A percentile compares a stretch with the other conserved stretches of the same genome.
These are phyloP conservation scores for Thermothelomyces thermophilus DNA, from an alignment of 2,329 filamentous ascomycete species.

Conservation along the genomic window DNA sequence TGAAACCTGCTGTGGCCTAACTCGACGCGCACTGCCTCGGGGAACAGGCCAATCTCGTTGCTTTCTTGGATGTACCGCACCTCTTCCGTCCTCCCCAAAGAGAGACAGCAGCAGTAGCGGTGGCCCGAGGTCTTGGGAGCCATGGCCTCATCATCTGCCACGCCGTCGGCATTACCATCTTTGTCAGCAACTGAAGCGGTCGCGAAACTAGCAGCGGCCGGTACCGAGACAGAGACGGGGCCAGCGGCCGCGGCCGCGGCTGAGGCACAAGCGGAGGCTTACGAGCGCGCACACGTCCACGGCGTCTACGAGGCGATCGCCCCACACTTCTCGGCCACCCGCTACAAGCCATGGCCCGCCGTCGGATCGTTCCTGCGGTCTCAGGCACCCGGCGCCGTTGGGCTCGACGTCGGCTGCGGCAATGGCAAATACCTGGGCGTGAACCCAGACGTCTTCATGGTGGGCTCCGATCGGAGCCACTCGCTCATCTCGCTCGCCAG, in stretches of 20 bases:
- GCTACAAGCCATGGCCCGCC: conserved; percentile 84
- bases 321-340: conserved; percentile 74
- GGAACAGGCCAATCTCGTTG: conserved; percentile 1
- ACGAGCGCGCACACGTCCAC: conserved; percentile 86
- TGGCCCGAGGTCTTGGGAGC: neutral
- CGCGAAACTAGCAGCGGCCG: conserved; percentile 19
- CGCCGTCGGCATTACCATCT: conserved; percentile 22
- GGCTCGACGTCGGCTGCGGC: conserved; percentile 88
- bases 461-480: conserved; percentile 76
- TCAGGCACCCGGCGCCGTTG: conserved; percentile 64
- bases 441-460: conserved; percentile 68
- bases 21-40: conserved; percentile 2
- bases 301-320: conserved; percentile 84
- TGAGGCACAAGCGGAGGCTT: conserved; percentile 43
- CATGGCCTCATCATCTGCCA: conserved; percentile 17
- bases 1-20: conserved; percentile 1
- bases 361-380: conserved; percentile 69
- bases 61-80: neutral
- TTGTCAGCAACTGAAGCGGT: conserved; percentile 23
- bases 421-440: conserved; percentile 93
- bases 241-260: conserved; percentile 16
- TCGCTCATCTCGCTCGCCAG: conserved; percentile 47
- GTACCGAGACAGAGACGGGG: conserved; percentile 13
- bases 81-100: neutral
- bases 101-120: neutral